Percentiles rank a stretch among this genome's conserved stretches.
Evolutionary conservation across 768 basidiomycete genomes (phyloP).

Genomic region (Suillus cothurnatus): DNA sequence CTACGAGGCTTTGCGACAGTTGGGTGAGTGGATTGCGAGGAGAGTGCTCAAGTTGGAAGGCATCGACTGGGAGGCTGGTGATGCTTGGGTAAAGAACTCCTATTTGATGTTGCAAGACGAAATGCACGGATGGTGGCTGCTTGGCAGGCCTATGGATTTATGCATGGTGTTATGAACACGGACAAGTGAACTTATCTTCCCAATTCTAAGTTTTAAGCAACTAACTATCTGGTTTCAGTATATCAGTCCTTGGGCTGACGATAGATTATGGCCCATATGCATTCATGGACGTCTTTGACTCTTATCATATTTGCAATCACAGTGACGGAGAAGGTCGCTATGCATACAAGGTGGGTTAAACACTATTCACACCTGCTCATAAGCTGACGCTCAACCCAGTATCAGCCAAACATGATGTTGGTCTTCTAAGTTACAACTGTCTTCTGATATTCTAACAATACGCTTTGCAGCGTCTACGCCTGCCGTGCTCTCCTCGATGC

Average conservation of each 20-base stretch:
- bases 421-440: constrained; percentile 22
- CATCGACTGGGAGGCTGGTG: constrained; percentile 43
- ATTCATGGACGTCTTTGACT: constrained; percentile 93
- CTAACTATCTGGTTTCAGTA: constrained; percentile 39
- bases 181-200: constrained; percentile 68
- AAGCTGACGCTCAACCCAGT: constrained; percentile 36
- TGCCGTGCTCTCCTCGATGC: constrained; percentile 75
- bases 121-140: constrained; percentile 93
- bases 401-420: constrained; percentile 81
- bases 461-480: constrained; percentile 65
- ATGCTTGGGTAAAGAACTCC: constrained; percentile 68
- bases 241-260: constrained; percentile 73
- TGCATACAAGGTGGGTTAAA: constrained; percentile 55
- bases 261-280: constrained; percentile 90
- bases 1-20: constrained; percentile 68
- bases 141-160: constrained; percentile 95
- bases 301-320: constrained; percentile 89
- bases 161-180: constrained; percentile 97
- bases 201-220: constrained; percentile 11
- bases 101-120: constrained; percentile 77
- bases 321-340: constrained; percentile 79
- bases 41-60: constrained; percentile 54
- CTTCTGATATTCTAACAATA: constrained; percentile 4
- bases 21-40: constrained; percentile 75
- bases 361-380: neutral